Evolutionary conservation across 768 basidiomycete genomes (phyloP).

Genomic region (Tubosaeta brunneosetosa): DNA sequence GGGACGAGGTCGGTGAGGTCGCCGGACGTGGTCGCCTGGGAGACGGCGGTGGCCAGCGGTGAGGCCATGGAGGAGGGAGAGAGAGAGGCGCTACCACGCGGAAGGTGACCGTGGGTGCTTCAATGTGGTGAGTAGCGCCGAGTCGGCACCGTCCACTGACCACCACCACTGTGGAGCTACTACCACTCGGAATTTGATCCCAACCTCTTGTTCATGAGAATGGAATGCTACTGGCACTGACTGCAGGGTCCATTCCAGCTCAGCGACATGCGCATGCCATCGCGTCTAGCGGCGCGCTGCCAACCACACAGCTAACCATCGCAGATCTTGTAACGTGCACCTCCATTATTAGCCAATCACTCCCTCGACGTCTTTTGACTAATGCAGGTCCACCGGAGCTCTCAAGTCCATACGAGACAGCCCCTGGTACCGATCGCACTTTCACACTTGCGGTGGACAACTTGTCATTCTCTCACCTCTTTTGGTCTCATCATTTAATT

Average conservation of each 20-base stretch:
- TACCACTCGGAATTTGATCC: slow-evolving; percentile 15
- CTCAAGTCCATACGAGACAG: slow-evolving; percentile 19
- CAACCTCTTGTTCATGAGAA: slow-evolving; percentile 24
- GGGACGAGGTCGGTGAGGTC: slow-evolving; percentile 47
- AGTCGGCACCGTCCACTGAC: background rate
- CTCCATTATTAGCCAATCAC: slow-evolving; percentile 17
- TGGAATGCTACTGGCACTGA: slow-evolving; percentile 24
- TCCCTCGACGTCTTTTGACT: slow-evolving; percentile 13
- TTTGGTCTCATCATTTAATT: slow-evolving; percentile 31
- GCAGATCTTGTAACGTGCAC: slow-evolving; percentile 26
- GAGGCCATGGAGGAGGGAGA: slow-evolving; percentile 37
- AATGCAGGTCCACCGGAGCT: slow-evolving; percentile 18
- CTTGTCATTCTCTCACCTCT: slow-evolving; percentile 21
- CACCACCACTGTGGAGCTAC: background rate
- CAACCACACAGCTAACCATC: slow-evolving; percentile 18
- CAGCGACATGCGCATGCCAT: slow-evolving; percentile 20
- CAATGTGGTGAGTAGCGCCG: too few species aligned
- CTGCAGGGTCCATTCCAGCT: slow-evolving; percentile 24
- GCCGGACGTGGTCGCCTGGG: slow-evolving; percentile 41
- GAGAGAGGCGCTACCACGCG: slow-evolving; percentile 7
- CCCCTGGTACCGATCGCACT: slow-evolving; percentile 19
- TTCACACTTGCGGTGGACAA: slow-evolving; percentile 26
- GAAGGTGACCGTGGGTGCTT: background rate
- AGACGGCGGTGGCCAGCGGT: slow-evolving; percentile 24
- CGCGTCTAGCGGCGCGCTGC: slow-evolving; percentile 2